A percentile compares a stretch with the other conserved stretches of the same genome.
phyloP scores from a whole-genome alignment of 805 yeast species.

The Wickerhamiella spandovensis region DNA sequence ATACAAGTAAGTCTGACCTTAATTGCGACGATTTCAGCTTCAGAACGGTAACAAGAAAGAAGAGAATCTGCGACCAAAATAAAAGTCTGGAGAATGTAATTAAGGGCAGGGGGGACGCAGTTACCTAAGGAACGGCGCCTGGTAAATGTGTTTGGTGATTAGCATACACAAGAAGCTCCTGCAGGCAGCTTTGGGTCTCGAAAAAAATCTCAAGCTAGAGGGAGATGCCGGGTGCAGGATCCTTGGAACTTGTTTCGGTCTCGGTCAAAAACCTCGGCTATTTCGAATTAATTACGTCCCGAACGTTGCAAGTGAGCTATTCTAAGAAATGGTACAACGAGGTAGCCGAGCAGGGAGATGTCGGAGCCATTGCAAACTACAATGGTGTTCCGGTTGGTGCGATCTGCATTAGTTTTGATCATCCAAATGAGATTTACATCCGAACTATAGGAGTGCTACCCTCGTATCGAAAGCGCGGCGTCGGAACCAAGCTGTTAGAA shows the following conservation, averaged over 20 bases:
- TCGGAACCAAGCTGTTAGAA: conserved; percentile 1
- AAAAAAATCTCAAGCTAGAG: too few relatives aligned
- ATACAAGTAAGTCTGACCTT: conserved; percentile 21
- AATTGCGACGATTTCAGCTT: conserved; percentile 4
- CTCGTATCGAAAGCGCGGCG: not conserved
- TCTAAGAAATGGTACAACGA: not conserved
- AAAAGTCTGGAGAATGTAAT: not conserved
- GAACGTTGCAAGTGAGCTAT: not conserved
- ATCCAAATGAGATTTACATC: not conserved
- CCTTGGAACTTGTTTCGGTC: conserved; percentile 1
- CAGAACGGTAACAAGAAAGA: not conserved
- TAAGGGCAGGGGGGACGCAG: not conserved
- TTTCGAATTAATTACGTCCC: not conserved
- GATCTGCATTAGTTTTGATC: not conserved
- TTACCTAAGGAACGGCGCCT: too few relatives aligned
- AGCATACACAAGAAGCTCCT: too few relatives aligned
- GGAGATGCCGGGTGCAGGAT: not conserved
- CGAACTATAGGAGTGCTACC: conserved; percentile 3
- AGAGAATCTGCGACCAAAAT: not conserved
- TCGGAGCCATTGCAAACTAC: not conserved
- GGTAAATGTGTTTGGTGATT: not conserved
- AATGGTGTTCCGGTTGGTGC: conserved; percentile 1
- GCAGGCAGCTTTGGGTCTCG: too few relatives aligned
- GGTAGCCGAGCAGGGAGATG: not conserved
- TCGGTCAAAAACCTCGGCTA: not conserved